Evolutionary conservation across 768 basidiomycete genomes (phyloP), one percentile per base, ranked within the genome.

Genomic region (Phylloporus scabripes): DNA sequence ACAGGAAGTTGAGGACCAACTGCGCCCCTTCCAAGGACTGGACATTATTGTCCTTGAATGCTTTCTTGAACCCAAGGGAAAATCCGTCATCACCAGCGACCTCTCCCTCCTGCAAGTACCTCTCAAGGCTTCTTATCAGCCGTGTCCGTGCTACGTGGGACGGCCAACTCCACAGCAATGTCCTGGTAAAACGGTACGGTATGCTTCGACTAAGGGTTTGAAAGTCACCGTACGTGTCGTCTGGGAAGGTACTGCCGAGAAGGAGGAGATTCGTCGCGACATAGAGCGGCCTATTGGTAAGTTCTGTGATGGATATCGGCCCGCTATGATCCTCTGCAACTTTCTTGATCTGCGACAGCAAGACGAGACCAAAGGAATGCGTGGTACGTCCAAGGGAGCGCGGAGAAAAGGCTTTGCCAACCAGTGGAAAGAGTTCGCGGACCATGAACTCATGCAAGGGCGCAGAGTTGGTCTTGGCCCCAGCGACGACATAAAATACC

Each of bases 191-290:
- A 28, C 56, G 63, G 34, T 55, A 53, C 0, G 54, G 58, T 4
- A 63, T 24, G 32, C 55, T 63, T 18, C 48, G 45, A 23, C 48
- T 51, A 18, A 63, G 53, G 0, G 18, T 55, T 23, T 1, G 49
- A 34, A 62, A 65, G 37, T 65, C 62, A 11, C 9, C 45, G 41
- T 58, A 63, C 18, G 54, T 63, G 38, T 46, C 34, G 12, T 12
- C 5, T 1, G 60, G 63, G 38, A 63, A 63, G 18, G 50, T 1
- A 15, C 44, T 46, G 8, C 60, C 58, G 12, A 65, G 40, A 24
- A 64, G 50, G 26, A 54, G 28, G n/a, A 46, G 23, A 10, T 63
- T 65, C 2, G 54, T 51, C 9, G 56, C 47, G 2, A 9, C 21
- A 28, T 58, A 64, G 3, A 64, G 53, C 1, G 58, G 60, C 20